Base-by-base conservation (phyloP, 352 stramenopile genomes). In the Globisporangium apiculatum region DNA sequence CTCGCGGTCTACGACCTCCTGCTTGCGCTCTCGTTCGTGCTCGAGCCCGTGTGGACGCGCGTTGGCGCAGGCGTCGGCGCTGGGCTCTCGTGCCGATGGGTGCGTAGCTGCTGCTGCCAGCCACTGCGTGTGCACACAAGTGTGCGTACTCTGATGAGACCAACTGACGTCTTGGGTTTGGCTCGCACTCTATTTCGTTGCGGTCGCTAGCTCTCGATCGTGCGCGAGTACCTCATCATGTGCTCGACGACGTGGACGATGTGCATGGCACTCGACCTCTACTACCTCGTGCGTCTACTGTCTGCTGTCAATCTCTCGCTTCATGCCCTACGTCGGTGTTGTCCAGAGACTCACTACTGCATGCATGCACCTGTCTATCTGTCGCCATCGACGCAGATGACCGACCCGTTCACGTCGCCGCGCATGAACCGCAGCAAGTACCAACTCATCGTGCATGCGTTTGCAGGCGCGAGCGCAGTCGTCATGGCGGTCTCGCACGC, bases 381-480 rank as follows among this genome's bases (percentile, higher is more conserved):
- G 11, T 11, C 17, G 38, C 24, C 24, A 31, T 37, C 7, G 11
- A 37, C 15, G 7, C 7, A 87, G 76, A 86, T 91, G 73, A 91
- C 79, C 15, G 79, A 91, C 57, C 81, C 81, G 18, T 91, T 89
- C 67, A 91, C 81, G n/a, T 89, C 81, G 3, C 81, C 81, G 7
- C 67, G 79, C 6, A 55, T 83, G 35, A 91, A 91, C 55, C 76
- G 81, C 0, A 64, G 73, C 53, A 86, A 83, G 50, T 91, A 91
- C 62, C 76, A 83, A 15, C 54, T 76, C 24, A 73, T 86, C 31
- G 62, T 69, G 9, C 78, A 89, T 51, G 36, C 66, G 4, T 56
- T 71, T 6, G 78, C 76, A 53, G 59, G 68, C 8, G 2, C 69
- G 0, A 72, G 65, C 42, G 73, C 73, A 1, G 53, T 78, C 17